Conservation (phyloP, 192 early-diverging fungal species). For the Chytriomyces sp. region DNA sequence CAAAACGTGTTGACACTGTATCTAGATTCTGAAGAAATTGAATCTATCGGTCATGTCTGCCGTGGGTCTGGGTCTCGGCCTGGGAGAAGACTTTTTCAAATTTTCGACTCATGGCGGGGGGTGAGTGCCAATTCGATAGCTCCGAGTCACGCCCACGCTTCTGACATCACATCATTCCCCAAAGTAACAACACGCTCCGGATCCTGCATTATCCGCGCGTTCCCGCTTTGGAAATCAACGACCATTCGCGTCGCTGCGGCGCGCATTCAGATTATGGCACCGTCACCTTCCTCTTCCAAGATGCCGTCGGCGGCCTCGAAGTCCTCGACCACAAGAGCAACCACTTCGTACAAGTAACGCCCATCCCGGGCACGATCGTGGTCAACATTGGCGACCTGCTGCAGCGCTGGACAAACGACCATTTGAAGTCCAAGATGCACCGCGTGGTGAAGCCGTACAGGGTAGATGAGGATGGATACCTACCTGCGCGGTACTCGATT, state of each 20-base stretch:
- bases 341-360: conserved; percentile 54
- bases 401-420: conserved; percentile 56
- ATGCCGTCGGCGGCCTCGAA: conserved; percentile 52
- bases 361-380: conserved; percentile 51
- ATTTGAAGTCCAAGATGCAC: conserved; percentile 52
- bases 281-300: conserved; percentile 55
- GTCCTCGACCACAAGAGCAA: conserved; percentile 27
- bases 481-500: conserved; percentile 23
- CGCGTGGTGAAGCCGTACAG: conserved; percentile 47
- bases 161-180: neutral
- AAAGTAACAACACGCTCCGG: conserved; percentile 24
- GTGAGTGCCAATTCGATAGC: conserved; percentile 32
- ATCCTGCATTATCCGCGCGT: conserved; percentile 27
- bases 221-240: conserved; percentile 10
- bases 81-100: conserved; percentile 39
- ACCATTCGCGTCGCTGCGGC: conserved; percentile 38
- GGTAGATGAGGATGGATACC: neutral
- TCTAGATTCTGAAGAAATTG: conserved; percentile 40
- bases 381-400: conserved; percentile 64
- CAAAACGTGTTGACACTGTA: neutral
- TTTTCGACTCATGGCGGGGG: conserved; percentile 11
- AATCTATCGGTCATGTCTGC: conserved; percentile 49
- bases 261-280: conserved; percentile 57
- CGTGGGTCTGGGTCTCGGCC: conserved; percentile 55
- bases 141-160: conserved; percentile 9